These are phyloP conservation scores for Umbelopsis sp. DNA, from an alignment of 192 early-diverging fungal genomes.

Conservation along the genomic window DNA sequence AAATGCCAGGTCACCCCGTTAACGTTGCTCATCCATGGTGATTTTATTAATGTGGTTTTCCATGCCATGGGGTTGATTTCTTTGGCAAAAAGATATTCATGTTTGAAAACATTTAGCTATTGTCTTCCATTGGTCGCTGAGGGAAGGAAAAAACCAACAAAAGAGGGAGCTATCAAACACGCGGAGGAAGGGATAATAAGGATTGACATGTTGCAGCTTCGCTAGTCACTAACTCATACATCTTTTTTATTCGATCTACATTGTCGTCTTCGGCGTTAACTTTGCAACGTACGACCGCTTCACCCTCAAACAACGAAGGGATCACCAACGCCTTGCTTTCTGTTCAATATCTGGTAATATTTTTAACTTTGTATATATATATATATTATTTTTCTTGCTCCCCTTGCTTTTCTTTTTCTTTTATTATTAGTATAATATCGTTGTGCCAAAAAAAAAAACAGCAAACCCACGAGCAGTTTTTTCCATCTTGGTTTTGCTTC, in stretches of 20 bases:
- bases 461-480: background rate
- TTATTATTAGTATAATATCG: background rate
- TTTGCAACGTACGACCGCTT: conserved; percentile 1
- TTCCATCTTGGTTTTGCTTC: background rate
- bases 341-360: background rate
- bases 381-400: background rate
- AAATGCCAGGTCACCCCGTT: no score
- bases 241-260: conserved; percentile 1
- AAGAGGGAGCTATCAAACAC: background rate
- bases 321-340: conserved; percentile 3
- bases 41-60: no score
- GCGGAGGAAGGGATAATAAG: conserved; percentile 18
- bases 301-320: background rate
- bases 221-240: background rate
- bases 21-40: no score
- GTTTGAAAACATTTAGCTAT: no score
- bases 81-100: no score
- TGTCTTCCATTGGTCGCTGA: no score
- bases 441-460: no score
- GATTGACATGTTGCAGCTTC: conserved; percentile 18
- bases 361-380: background rate
- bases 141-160: no score
- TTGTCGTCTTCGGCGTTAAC: conserved; percentile 4
- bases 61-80: no score
- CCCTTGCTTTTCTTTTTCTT: conserved; percentile 7